Evolutionary conservation across 2,329 filamentous ascomycete genomes (phyloP), one percentile per base, ranked within the genome.

Genomic region (Diplodia intermedia): DNA sequence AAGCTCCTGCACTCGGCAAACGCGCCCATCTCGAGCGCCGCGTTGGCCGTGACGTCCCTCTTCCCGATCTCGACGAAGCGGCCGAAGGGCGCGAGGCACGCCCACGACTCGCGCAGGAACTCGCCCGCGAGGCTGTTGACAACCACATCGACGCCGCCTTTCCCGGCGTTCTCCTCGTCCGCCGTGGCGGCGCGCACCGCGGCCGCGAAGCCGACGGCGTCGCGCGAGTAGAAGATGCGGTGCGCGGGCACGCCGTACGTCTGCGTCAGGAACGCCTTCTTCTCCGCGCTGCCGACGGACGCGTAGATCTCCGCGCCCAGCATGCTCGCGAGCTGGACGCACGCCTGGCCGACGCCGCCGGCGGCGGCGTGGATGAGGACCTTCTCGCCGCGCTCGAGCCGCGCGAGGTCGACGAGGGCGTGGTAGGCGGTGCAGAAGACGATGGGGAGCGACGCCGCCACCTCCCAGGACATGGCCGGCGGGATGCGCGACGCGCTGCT

Each of bases 291-390:
- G 8, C 75, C 73, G 2, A 74, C 76, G 20, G 77, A 78, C 0
- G 71, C 73, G 52, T 71, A 78, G 1, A 78, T 71, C 11, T 75
- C 70, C 18, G 73, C 74, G 3, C 73, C 74, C n/a, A 75, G 62
- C 53, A 69, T 65, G 38, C 71, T 40, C 1, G 73, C 73, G 3
- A 77, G 47, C 23, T 72, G 67, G 36, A 79, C 75, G 18, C 72
- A 73, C 14, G 73, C 74, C 52, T 77, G 74, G 5, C 77, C 77
- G 33, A 78, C 71, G 36, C 72, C 74, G 11, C 75, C 76, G 12
- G 73, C 72, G 3, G 72, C 76, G 15, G 74, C 72, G 60, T 78
- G 76, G 26, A 80, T 76, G 18, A 80, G 71, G 18, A 80, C 71
- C 2, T 43, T 68, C 2, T 73, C 69, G 1, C 67, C 69, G 29